These are phyloP conservation scores for Lodderomyces pseudojiufengensis DNA, from an alignment of 1,139 yeast genomes.

Conservation along the genomic window DNA sequence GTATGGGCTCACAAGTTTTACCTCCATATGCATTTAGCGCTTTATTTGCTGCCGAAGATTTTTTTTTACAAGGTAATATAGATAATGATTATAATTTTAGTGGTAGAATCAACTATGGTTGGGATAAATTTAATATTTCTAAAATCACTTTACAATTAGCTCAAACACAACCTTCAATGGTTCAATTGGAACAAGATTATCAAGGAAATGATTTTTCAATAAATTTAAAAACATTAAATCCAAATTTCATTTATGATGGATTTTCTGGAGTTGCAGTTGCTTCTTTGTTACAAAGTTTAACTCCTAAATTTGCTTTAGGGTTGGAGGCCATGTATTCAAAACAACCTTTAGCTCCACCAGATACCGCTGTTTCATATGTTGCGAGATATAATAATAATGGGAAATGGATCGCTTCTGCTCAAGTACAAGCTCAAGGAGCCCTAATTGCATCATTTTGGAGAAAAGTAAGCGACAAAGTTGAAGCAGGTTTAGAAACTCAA, in stretches of 20 bases:
- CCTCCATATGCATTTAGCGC: constrained; percentile 94
- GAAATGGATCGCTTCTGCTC: constrained; percentile 93
- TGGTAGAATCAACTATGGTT: constrained; percentile 89
- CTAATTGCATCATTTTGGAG: constrained; percentile 90
- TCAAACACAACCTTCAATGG: constrained; percentile 87
- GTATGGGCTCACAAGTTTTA: constrained; percentile 80
- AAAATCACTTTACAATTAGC: constrained; percentile 89
- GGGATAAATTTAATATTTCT: constrained; percentile 77
- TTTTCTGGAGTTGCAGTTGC: constrained; percentile 83
- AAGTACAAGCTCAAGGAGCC: constrained; percentile 91
- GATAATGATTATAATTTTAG: constrained; percentile 83
- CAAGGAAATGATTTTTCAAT: constrained; percentile 85
- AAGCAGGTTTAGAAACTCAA: constrained; percentile 95
- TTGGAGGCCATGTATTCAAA: constrained; percentile 88
- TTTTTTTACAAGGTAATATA: constrained; percentile 85
- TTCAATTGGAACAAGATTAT: constrained; percentile 94
- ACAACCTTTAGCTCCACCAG: constrained; percentile 81
- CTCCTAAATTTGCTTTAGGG: constrained; percentile 84
- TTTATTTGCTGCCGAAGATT: constrained; percentile 80
- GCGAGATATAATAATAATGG: constrained; percentile 79
- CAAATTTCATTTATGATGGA: constrained; percentile 62
- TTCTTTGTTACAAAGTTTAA: constrained; percentile 83
- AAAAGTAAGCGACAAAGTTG: constrained; percentile 85
- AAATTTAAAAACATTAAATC: constrained; percentile 89
- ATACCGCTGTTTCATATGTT: constrained; percentile 85